These are phyloP conservation scores for Erodium texanum DNA, from an alignment of 441 rosid genomes.

Conservation along the genomic window DNA sequence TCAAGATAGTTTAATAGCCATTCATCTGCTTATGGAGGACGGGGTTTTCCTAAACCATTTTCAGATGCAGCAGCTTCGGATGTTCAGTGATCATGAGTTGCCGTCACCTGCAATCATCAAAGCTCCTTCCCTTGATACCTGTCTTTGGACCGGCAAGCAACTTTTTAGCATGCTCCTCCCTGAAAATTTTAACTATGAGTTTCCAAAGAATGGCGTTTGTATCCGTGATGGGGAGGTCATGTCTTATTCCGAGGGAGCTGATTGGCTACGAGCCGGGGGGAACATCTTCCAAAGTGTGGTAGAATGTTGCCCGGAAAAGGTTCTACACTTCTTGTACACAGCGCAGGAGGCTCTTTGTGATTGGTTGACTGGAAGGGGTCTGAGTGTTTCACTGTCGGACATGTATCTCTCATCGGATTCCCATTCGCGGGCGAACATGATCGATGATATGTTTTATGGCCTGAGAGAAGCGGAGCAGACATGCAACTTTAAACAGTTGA, in stretches of 20 bases:
- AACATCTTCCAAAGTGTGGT: conserved; percentile 66
- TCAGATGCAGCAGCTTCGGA: conserved; percentile 77
- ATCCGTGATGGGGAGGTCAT: conserved; percentile 66
- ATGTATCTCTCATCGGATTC: conserved; percentile 54
- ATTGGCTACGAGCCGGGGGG: conserved; percentile 71
- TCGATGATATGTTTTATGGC: conserved; percentile 60
- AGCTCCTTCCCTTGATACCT: conserved; percentile 32
- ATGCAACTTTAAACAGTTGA: conserved; percentile 57
- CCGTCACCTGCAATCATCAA: conserved; percentile 43
- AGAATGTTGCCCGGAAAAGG: conserved; percentile 35
- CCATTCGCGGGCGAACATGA: conserved; percentile 44
- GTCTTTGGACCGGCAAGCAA: conserved; percentile 86
- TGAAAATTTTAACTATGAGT: conserved; percentile 45
- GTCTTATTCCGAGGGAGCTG: conserved; percentile 54
- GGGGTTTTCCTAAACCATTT: conserved; percentile 35
- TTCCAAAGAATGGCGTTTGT: conserved; percentile 35
- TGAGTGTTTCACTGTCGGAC: conserved; percentile 77
- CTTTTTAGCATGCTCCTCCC: conserved; percentile 78
- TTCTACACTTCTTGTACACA: conserved; percentile 48
- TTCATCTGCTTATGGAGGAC: conserved; percentile 58
- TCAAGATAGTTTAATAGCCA: conserved; percentile 85
- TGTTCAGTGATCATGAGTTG: conserved; percentile 48
- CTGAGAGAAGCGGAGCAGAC: conserved; percentile 56
- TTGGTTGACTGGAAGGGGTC: conserved; percentile 77
- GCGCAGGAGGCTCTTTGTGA: conserved; percentile 86